Percentiles rank a stretch among this genome's conserved stretches.
Evolutionary conservation across 495 filamentous ascomycete species (phyloP).

Genomic region (Podospora appendiculata): DNA sequence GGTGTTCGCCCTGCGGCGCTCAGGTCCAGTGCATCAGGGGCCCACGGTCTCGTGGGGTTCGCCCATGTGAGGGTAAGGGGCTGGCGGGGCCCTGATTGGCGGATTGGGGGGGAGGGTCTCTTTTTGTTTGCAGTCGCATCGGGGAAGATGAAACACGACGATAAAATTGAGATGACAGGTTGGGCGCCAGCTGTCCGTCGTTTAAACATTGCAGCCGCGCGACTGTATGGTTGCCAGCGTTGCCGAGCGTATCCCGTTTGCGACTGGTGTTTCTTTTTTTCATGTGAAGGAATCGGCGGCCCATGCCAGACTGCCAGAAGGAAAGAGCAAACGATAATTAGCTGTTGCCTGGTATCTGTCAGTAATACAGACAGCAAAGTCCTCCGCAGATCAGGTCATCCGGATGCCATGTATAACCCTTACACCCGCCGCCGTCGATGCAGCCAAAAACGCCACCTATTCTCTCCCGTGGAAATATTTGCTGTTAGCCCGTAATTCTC

Average conservation of each 20-base stretch:
- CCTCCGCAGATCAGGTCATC: no score
- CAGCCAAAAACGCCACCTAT: no score
- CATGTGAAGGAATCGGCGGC: not conserved
- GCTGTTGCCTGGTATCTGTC: not conserved
- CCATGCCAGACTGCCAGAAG: not conserved
- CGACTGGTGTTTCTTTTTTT: not conserved
- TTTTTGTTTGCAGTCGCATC: not conserved
- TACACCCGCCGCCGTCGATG: no score
- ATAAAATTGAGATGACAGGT: slow-evolving; percentile 10
- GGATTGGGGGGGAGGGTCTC: slow-evolving; percentile 3
- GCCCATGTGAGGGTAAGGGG: slow-evolving; percentile 1
- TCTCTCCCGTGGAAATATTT: no score
- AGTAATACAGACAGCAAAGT: no score
- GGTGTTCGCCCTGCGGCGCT: no score
- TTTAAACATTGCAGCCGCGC: slow-evolving; percentile 5
- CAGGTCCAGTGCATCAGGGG: no score
- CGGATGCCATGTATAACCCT: no score
- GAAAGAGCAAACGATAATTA: not conserved
- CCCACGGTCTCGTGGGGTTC: no score
- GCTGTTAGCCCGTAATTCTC: no score
- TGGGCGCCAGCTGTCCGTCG: not conserved
- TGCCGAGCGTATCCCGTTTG: no score
- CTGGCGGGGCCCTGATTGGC: not conserved
- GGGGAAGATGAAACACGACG: slow-evolving; percentile 5
- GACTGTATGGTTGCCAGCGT: no score